A percentile compares a stretch with the other conserved stretches of the same genome.
Evolutionary conservation across 1,139 yeast species (phyloP).

Genomic region (Taphrina pruni): DNA sequence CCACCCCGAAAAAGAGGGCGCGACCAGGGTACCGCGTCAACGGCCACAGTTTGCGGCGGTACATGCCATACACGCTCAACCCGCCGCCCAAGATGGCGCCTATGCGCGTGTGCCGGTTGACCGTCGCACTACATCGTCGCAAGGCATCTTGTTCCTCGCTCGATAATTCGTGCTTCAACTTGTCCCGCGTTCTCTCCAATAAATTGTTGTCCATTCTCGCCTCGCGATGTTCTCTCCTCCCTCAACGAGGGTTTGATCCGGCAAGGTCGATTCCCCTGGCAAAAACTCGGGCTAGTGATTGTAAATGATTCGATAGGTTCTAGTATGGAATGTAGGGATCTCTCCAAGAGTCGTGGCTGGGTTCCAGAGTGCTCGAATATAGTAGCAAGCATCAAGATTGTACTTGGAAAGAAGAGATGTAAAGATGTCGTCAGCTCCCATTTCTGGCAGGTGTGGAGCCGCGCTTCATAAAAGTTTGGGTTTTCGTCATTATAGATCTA

Average conservation of each 20-base stretch:
- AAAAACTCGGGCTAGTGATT: too few species aligned
- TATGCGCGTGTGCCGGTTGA: conserved; percentile 18
- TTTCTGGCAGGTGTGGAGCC: conserved; percentile 5
- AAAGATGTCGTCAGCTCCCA: conserved; percentile 7
- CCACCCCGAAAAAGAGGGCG: conserved; percentile 33
- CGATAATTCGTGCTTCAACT: conserved; percentile 17
- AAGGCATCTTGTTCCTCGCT: conserved; percentile 26
- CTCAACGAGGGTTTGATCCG: too few species aligned
- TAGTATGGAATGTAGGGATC: too few species aligned
- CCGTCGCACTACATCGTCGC: conserved; percentile 6
- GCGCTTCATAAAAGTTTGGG: neutral
- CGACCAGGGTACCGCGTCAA: conserved; percentile 23
- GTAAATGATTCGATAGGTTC: too few species aligned
- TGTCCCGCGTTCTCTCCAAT: conserved; percentile 17
- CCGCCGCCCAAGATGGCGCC: conserved; percentile 32
- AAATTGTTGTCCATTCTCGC: conserved; percentile 23
- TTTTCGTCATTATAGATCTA: neutral
- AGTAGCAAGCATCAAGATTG: too few species aligned
- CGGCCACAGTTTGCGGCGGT: conserved; percentile 36
- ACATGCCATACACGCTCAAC: conserved; percentile 26
- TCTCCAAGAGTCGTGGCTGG: too few species aligned
- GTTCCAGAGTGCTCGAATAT: too few species aligned
- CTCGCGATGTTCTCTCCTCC: too few species aligned
- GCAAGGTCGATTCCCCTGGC: too few species aligned
- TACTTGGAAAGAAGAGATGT: neutral